A percentile compares a stretch with the other conserved stretches of the same genome.
Conservation (phyloP, 257 asterid genomes). For the Craterostigma plantagineum region DNA sequence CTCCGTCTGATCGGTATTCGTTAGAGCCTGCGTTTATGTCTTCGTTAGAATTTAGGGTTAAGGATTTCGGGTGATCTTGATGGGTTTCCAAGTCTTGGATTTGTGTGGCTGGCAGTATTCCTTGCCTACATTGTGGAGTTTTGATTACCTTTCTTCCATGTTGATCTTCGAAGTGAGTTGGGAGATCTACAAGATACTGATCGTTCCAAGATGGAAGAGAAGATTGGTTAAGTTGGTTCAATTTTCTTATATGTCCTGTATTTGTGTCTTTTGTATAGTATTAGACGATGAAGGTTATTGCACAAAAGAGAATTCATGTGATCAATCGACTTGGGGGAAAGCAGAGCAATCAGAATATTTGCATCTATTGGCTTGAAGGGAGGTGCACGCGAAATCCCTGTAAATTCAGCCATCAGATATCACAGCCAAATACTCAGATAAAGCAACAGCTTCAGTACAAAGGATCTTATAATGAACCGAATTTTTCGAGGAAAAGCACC, state of each 20-base stretch:
- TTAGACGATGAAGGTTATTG: slow-evolving; percentile 13
- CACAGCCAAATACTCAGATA: slow-evolving; percentile 7
- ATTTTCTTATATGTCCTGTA: slow-evolving; percentile 8
- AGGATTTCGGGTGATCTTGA: too few species aligned
- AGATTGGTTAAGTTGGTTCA: slow-evolving; percentile 4
- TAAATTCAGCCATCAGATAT: slow-evolving; percentile 19
- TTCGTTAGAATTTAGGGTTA: too few species aligned
- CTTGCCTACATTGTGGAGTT: too few species aligned
- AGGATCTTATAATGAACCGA: not conserved
- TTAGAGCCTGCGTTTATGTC: too few species aligned
- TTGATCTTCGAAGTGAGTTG: too few species aligned
- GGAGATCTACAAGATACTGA: too few species aligned
- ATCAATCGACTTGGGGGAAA: slow-evolving; percentile 10
- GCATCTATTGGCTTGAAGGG: slow-evolving; percentile 39
- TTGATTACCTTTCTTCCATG: too few species aligned
- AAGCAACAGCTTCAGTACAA: slow-evolving; percentile 1
- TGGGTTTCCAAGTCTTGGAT: too few species aligned
- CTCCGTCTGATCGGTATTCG: too few species aligned
- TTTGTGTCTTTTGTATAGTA: slow-evolving; percentile 8
- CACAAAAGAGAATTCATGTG: slow-evolving; percentile 10
- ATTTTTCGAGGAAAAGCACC: slow-evolving; percentile 5
- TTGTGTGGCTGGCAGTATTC: too few species aligned
- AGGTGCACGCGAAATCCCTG: slow-evolving; percentile 41
- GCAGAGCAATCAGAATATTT: slow-evolving; percentile 12
- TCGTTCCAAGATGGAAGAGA: too few species aligned